Base-by-base conservation (phyloP, 2,329 filamentous ascomycete species). In the Spiromastix sp. region DNA sequence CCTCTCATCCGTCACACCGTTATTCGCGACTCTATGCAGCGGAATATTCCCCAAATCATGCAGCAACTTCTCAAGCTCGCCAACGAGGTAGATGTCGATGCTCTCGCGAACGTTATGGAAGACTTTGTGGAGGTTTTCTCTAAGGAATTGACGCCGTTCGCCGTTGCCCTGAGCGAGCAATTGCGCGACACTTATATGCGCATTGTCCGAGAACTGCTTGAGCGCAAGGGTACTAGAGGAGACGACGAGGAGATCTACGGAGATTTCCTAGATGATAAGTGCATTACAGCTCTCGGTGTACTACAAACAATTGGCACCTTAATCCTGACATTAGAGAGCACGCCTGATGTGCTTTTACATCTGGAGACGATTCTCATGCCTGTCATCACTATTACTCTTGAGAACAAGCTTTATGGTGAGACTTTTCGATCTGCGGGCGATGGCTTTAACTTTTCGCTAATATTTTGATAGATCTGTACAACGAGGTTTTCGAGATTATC, bases 91-190 rank as follows among this genome's bases (percentile, higher is more conserved):
- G 91, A 98, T 55, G 89, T 98, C 31, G 91, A 98, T 59, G 87
- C 91, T 4, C 70, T 98, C 26, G 89, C 91, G 15, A 96, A 96
- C 52, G 91, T 98, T 25, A 98, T 98, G 91, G 91, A 98, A 61
- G 91, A 98, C 55, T 98, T 98, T 55, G 91, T 98, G 30, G 91
- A 98, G 60, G 87, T 96, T 2, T 98, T 98, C 55, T 89, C 91
- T n/a, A 74, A 85, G 2, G 91, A 98, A 57, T 72, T 98, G 30
- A 96, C 91, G 4, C 91, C 91, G 3, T 98, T 98, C 51, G 91
- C 91, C 8, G 89, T 98, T 20, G 91, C 91, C 4, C 70, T 98
- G 3, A 94, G 86, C 53, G 87, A 96, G 63, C 91, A 98, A 61
- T 70, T 98, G 31, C 80, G 89, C 28, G 91, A 98, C 52, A 98